A percentile compares a stretch with the other conserved stretches of the same genome.
Conservation (phyloP, 2,329 filamentous ascomycete species). For the Fusarium neocosmosporiellum region DNA sequence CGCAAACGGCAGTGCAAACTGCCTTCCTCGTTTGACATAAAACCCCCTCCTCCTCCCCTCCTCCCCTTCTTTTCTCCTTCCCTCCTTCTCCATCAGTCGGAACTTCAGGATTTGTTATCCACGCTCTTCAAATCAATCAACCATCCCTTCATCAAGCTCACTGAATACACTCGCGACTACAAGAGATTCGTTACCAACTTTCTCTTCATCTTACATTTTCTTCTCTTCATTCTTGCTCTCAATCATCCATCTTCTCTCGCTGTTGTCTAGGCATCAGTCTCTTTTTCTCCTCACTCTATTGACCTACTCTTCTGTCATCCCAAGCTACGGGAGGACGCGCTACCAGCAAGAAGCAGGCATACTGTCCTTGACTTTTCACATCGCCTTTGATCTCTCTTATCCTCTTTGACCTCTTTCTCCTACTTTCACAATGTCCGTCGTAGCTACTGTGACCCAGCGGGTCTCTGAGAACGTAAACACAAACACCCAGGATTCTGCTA, state of each 20-base stretch:
- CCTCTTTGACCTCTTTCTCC: not conserved
- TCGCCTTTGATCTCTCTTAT: not conserved
- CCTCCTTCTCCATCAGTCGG: not conserved
- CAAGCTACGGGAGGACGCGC: not conserved
- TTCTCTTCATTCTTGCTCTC: not conserved
- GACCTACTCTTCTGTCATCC: not conserved
- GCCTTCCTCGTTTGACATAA: not conserved
- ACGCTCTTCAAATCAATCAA: not conserved
- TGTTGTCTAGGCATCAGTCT: not conserved
- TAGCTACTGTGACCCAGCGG: not conserved
- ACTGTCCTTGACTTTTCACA: not conserved
- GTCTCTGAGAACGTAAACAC: not conserved
- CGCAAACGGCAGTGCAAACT: not conserved
- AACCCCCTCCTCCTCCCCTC: not conserved
- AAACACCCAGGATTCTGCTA: not conserved
- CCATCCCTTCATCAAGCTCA: not conserved
- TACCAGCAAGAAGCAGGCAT: not conserved
- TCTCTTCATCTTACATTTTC: not conserved
- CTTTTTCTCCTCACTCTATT: not conserved
- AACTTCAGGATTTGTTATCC: not conserved
- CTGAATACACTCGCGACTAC: not conserved
- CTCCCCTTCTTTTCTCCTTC: not conserved
- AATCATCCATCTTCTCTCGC: not conserved
- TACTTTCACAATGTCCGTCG: not conserved
- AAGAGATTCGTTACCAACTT: not conserved